A percentile compares a stretch with the other conserved stretches of the same genome.
Evolutionary conservation across 2,329 filamentous ascomycete genomes (phyloP).

Genomic region (Fusarium sp.): DNA sequence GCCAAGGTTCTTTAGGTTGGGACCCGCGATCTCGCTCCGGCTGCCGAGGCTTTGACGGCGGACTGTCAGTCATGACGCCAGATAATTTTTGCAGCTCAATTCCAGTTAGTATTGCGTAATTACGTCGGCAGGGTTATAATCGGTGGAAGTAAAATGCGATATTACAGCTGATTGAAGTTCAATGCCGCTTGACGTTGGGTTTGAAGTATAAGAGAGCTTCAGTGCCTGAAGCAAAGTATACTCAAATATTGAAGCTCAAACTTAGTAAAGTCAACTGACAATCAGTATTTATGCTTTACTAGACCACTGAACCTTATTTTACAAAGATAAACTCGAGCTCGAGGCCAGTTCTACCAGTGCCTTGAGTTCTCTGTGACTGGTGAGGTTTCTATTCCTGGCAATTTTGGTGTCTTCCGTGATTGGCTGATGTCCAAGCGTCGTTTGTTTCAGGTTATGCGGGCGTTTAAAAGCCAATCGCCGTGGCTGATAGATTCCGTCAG

Average conservation of each 20-base stretch:
- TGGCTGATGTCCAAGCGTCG: slow-evolving; percentile 47
- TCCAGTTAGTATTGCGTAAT: slow-evolving; percentile 42
- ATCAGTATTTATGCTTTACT: background rate
- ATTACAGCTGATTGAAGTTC: slow-evolving; percentile 18
- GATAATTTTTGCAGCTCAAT: slow-evolving; percentile 40
- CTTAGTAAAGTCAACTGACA: background rate
- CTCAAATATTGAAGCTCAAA: background rate
- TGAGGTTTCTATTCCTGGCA: slow-evolving; percentile 48
- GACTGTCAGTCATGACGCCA: slow-evolving; percentile 25
- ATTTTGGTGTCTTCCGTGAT: slow-evolving; percentile 37
- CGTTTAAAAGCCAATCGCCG: slow-evolving; percentile 50
- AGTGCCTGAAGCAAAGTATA: background rate
- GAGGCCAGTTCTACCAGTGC: slow-evolving; percentile 11
- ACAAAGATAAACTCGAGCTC: background rate
- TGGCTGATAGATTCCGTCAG: slow-evolving; percentile 15
- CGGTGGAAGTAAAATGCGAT: slow-evolving; percentile 36
- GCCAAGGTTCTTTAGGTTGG: slow-evolving; percentile 6
- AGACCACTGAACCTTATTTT: background rate
- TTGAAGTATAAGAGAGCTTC: background rate
- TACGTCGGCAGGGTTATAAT: slow-evolving; percentile 40
- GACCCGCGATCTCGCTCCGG: slow-evolving; percentile 28
- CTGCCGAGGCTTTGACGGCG: slow-evolving; percentile 29
- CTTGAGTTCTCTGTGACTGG: slow-evolving; percentile 3
- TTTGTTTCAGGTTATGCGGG: slow-evolving; percentile 56
- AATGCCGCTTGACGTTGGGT: slow-evolving; percentile 1